Base-by-base conservation (phyloP, 495 filamentous ascomycete genomes). In the Trichoderma orchidacearum region DNA sequence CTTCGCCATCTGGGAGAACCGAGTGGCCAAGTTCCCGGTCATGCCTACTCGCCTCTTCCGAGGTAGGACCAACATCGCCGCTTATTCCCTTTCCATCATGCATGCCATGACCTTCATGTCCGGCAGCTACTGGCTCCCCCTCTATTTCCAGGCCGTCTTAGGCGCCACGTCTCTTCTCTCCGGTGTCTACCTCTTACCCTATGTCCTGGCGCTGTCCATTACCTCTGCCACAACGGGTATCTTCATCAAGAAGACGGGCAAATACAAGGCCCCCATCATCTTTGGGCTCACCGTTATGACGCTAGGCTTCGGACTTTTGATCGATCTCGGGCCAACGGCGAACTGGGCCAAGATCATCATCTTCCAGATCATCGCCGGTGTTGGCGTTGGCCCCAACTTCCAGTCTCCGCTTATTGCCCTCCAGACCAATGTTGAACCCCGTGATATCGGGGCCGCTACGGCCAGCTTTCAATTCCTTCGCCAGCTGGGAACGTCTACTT, bases 321-420 rank as follows among this genome's bases (percentile, higher is more conserved):
- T 86, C 62, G 69, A 82, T 65, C 71, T 90, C 17, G 68, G 73
- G 38, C 53, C 72, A 0, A 64, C 59, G 0, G 61, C 71, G 25
- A 72, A 72, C 60, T 83, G 80, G 81, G 63, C 73, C 17, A 82
- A 85, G 64, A 70, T 89, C 30, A 73, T 85, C 38, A 31, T 72
- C 3, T 83, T 70, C 64, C 84, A 87, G 61, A 74, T 89, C 51
- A 63, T 90, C 27, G 76, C 80, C 5, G 89, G 86, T 18, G 67
- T 81, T 28, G 86, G 86, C 12, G 72, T 80, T 17, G 85, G 84
- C 0, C 80, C 83, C 3, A 77, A 83, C 58, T 87, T 90, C 64
- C 83, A 89, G 63, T 72, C 85, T 0, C 89, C 90, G 0, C 77
- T 94, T 31, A 85, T 95, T 41, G 87, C 90, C 0, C 70, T 95